Percentiles rank a stretch among this genome's conserved stretches.
Conservation (phyloP, 345 rosid species). For the Adansonia digitata region DNA sequence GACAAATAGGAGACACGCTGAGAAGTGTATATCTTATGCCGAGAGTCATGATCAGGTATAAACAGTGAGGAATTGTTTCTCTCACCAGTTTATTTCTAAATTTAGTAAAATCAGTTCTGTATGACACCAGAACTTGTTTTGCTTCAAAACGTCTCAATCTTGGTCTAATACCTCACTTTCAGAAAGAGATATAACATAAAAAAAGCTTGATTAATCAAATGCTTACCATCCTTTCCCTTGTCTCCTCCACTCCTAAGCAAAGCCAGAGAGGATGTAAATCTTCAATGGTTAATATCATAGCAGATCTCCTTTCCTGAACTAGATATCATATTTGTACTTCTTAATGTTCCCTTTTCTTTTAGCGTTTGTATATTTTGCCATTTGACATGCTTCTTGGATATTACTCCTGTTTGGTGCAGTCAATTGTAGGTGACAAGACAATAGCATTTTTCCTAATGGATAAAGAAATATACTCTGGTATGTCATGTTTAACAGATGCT, state of each 20-base stretch:
- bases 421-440: conserved; percentile 81
- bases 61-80: conserved; percentile 4
- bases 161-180: background rate
- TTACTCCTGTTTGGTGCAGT: conserved; percentile 32
- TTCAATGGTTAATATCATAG: background rate
- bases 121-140: background rate
- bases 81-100: background rate
- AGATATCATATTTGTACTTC: background rate
- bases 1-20: conserved; percentile 71
- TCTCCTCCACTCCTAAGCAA: background rate
- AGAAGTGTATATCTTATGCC: conserved; percentile 72
- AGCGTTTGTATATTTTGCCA: background rate
- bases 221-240: background rate
- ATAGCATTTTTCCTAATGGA: conserved; percentile 69
- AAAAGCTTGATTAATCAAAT: background rate
- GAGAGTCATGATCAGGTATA: conserved; percentile 85
- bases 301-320: background rate
- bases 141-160: background rate
- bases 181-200: background rate
- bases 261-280: background rate
- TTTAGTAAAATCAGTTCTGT: conserved; percentile 1
- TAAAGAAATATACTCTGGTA: conserved; percentile 65
- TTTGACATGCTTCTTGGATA: conserved; percentile 13
- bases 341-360: background rate
- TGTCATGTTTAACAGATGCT: conserved; percentile 60